Conservation (phyloP, 2,329 filamentous ascomycete genomes). For the Seiridium cupressi region DNA sequence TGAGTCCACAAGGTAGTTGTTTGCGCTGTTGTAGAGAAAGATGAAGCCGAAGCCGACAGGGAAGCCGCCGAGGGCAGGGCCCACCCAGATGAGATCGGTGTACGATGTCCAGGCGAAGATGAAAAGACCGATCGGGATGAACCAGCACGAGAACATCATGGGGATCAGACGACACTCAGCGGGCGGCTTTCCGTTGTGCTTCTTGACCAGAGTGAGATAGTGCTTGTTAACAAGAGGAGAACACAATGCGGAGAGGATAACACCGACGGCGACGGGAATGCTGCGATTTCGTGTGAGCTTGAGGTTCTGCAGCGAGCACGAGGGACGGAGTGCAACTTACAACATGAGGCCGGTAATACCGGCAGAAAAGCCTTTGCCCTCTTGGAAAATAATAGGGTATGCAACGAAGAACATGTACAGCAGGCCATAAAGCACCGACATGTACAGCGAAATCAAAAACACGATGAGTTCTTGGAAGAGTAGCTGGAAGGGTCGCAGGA, state of each 20-base stretch:
- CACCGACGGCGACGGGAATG: constrained; percentile 77
- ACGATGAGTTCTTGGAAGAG: constrained; percentile 84
- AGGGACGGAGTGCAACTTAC: constrained; percentile 11
- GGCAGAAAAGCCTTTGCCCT: constrained; percentile 75
- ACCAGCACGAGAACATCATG: constrained; percentile 78
- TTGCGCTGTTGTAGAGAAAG: constrained; percentile 78
- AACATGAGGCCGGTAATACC: constrained; percentile 82
- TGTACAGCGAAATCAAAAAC: constrained; percentile 79
- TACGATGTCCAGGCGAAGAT: constrained; percentile 66
- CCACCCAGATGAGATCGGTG: constrained; percentile 63
- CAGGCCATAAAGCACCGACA: constrained; percentile 76
- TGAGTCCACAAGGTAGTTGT: constrained; percentile 68
- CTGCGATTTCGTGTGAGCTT: constrained; percentile 10
- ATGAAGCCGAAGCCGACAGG: constrained; percentile 79
- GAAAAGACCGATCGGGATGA: constrained; percentile 59
- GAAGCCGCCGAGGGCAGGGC: constrained; percentile 69
- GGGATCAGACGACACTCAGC: constrained; percentile 77
- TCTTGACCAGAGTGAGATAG: constrained; percentile 53
- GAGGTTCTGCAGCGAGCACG: neutral
- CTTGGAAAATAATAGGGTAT: constrained; percentile 69
- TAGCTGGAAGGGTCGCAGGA: constrained; percentile 81
- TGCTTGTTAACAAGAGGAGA: constrained; percentile 77
- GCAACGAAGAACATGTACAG: constrained; percentile 78
- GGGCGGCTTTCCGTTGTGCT: constrained; percentile 50
- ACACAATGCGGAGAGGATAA: constrained; percentile 64